Percentiles rank a stretch among this genome's conserved stretches.
Evolutionary conservation across 768 basidiomycete genomes (phyloP).

Genomic region (Heimioporus sp.): DNA sequence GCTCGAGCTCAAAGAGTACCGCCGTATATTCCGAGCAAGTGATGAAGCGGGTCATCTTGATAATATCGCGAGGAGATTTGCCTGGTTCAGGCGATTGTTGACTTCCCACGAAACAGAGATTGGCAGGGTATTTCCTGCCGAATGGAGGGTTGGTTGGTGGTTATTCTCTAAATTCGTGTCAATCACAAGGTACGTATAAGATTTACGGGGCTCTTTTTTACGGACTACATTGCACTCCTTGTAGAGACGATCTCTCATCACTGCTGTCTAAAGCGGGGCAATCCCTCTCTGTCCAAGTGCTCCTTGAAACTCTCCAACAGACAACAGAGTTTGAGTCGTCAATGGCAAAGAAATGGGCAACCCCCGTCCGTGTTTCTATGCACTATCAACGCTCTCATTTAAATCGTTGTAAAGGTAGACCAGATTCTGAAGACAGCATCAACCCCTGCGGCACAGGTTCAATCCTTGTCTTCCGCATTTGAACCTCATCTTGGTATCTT

Average conservation of each 20-base stretch:
- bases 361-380: conserved; percentile 49
- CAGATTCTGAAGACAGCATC: conserved; percentile 61
- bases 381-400: background rate
- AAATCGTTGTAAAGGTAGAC: conserved; percentile 44
- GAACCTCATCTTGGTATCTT: conserved; percentile 92
- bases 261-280: conserved; percentile 77
- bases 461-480: conserved; percentile 84
- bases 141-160: conserved; percentile 85
- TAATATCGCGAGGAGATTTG: conserved; percentile 88
- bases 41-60: conserved; percentile 97
- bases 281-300: conserved; percentile 67
- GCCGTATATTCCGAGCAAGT: conserved; percentile 88
- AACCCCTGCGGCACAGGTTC: conserved; percentile 48
- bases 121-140: conserved; percentile 75
- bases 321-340: conserved; percentile 85
- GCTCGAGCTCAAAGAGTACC: conserved; percentile 91
- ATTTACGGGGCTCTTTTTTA: background rate
- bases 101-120: conserved; percentile 87
- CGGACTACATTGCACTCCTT: background rate
- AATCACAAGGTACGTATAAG: conserved; percentile 66
- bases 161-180: conserved; percentile 85
- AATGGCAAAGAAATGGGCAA: conserved; percentile 80
- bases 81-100: conserved; percentile 89
- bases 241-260: conserved; percentile 79
- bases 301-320: conserved; percentile 85